Base-by-base conservation (phyloP, 805 yeast genomes). In the Ogataea pignaliae region DNA sequence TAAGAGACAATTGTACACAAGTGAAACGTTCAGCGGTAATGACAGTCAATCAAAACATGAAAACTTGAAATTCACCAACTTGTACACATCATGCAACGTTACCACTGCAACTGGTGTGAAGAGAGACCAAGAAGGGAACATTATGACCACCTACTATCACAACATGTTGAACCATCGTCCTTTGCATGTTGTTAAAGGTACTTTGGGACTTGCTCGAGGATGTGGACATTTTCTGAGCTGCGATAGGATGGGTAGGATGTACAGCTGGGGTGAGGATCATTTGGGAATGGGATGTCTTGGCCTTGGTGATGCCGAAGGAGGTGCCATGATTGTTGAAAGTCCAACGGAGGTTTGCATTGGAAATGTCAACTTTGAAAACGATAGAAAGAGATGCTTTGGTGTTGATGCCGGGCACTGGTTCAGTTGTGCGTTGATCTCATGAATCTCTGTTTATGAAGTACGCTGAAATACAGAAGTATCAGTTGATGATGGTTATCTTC, bases 341-440 rank as follows among this genome's bases (percentile, higher is more conserved):
- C 52, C 52, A 2, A 30, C 30, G 11, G 11, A 17, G 11, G 42
- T 48, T n/a, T 37, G 39, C 10, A 8, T 42, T 15, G 40, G 16
- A 17, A 21, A 28, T 21, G 26, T 4, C 7, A 21, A 21, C 4
- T 4, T 21, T 21, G 26, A 21, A 4, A 4, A n/a, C 33, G 33
- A 30, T n/a, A 9, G 33, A 9, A 13, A 13, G 15, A n/a, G 29
- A 7, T 39, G 38, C 15, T 41, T 43, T 8, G 29, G 39, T 36
- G 49, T 48, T 11, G 52, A 48, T 14, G 49, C 49, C 10, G 52
- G 52, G 10, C 43, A 39, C 14, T 41, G 47, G 44, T 43, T 48
- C 31, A 42, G 47, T 34, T 48, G 52, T 45, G 47, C 50, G 5
- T 21, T 48, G n/a, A 16, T 39, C 29, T 32, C 14, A n/a, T 30